Conservation (phyloP, 2,329 filamentous ascomycete species). For the Hypoxylon sp. region DNA sequence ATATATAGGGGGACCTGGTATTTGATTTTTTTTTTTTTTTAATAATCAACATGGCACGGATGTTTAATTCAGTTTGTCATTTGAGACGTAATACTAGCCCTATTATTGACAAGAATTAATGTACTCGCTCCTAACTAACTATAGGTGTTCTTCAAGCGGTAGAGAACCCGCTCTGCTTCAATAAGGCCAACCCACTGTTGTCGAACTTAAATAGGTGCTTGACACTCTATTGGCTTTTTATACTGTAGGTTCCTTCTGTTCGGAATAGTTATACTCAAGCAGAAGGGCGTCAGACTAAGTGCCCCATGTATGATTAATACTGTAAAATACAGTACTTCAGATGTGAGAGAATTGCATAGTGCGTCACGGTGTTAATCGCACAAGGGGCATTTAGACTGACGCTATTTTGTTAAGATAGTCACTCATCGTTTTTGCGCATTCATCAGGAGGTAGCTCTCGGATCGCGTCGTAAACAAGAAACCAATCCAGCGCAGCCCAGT, state of each 20-base stretch:
- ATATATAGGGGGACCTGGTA: no score
- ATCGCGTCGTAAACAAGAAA: slow-evolving; percentile 31
- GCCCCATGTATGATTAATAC: no score
- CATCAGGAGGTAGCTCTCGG: slow-evolving; percentile 11
- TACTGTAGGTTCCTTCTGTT: no score
- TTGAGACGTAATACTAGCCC: background rate
- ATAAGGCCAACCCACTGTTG: background rate
- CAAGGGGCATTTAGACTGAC: no score
- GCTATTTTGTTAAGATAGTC: background rate
- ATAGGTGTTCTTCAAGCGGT: background rate
- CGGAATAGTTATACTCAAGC: no score
- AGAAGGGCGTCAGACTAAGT: no score
- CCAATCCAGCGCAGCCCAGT: slow-evolving; percentile 28
- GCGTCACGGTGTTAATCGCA: no score
- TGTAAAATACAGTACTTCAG: no score
- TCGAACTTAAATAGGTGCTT: background rate
- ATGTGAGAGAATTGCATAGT: no score
- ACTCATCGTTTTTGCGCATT: background rate
- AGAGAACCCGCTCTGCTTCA: background rate
- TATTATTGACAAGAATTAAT: background rate
- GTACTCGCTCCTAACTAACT: background rate
- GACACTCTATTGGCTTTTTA: background rate
- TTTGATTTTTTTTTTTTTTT: background rate
- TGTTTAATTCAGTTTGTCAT: slow-evolving; percentile 4
- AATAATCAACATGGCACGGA: background rate